A percentile compares a stretch with the other conserved stretches of the same genome.
Evolutionary conservation across 2,329 filamentous ascomycete genomes (phyloP).

Genomic region (Claviceps paspali): DNA sequence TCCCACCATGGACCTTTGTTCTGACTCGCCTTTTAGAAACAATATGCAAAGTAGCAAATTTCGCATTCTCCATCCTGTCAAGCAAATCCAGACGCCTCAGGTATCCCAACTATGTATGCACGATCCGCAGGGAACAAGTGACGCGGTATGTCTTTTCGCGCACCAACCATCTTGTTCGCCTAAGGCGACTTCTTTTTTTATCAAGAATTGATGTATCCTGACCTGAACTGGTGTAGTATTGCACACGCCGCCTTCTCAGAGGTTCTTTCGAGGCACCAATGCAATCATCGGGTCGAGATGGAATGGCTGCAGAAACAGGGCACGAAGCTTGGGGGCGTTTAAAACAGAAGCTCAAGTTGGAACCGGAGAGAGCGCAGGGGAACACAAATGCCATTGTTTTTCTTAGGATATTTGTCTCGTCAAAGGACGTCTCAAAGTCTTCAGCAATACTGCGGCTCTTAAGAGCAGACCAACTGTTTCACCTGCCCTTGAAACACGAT

Average conservation of each 20-base stretch:
- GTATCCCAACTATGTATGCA: conserved; percentile 39
- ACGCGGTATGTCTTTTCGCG: conserved; percentile 30
- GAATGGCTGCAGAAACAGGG: conserved; percentile 46
- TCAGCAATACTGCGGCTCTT: too few species aligned
- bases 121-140: conserved; percentile 44
- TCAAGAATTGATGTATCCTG: not conserved
- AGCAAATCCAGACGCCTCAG: conserved; percentile 30
- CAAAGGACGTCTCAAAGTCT: too few species aligned
- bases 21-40: conserved; percentile 30
- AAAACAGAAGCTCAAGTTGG: too few species aligned
- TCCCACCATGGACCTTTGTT: too few species aligned
- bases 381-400: too few species aligned
- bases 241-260: conserved; percentile 53
- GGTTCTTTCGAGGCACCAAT: conserved; percentile 58
- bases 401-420: too few species aligned
- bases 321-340: conserved; percentile 9
- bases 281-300: conserved; percentile 47
- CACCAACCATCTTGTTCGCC: not conserved
- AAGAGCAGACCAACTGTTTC: too few species aligned
- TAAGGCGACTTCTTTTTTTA: not conserved
- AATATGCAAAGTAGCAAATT: conserved; percentile 47
- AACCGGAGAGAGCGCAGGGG: too few species aligned
- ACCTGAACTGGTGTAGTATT: conserved; percentile 30
- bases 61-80: conserved; percentile 49
- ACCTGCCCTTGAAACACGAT: too few species aligned